Conservation (phyloP, 192 early-diverging fungal species). For the Podila epigama region DNA sequence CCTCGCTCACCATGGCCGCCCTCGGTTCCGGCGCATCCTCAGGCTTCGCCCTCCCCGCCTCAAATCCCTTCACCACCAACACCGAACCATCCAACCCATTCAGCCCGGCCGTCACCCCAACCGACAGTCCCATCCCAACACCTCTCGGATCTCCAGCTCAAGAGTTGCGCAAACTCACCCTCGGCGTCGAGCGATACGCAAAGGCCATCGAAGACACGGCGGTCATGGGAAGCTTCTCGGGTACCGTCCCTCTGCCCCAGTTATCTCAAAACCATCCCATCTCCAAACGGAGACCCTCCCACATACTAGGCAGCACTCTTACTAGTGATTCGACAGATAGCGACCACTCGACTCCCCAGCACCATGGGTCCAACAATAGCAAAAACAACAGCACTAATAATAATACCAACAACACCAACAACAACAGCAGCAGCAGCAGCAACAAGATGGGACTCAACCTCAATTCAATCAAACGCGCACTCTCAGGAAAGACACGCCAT, state of each 20-base stretch:
- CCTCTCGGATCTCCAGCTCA: constrained; percentile 25
- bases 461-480: constrained; percentile 30
- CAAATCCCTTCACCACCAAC: constrained; percentile 21
- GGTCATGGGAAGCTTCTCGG: constrained; percentile 35
- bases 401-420: too few species aligned
- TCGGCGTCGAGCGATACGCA: constrained; percentile 41
- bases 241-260: constrained; percentile 21
- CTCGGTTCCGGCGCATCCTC: constrained; percentile 16
- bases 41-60: constrained; percentile 25
- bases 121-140: constrained; percentile 10
- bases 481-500: constrained; percentile 13
- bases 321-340: background rate
- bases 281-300: constrained; percentile 18
- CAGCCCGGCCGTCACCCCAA: constrained; percentile 17
- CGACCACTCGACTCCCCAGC: background rate
- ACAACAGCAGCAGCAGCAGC: too few species aligned
- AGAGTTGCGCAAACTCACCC: constrained; percentile 23
- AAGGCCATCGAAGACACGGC: constrained; percentile 32
- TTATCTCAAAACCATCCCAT: constrained; percentile 15
- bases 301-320: constrained; percentile 6
- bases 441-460: constrained; percentile 28
- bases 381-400: too few species aligned
- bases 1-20: background rate
- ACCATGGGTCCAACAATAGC: background rate
- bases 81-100: constrained; percentile 17